These are phyloP conservation scores for Prunus yedoensis DNA, from an alignment of 331 rosid species.

Conservation along the genomic window DNA sequence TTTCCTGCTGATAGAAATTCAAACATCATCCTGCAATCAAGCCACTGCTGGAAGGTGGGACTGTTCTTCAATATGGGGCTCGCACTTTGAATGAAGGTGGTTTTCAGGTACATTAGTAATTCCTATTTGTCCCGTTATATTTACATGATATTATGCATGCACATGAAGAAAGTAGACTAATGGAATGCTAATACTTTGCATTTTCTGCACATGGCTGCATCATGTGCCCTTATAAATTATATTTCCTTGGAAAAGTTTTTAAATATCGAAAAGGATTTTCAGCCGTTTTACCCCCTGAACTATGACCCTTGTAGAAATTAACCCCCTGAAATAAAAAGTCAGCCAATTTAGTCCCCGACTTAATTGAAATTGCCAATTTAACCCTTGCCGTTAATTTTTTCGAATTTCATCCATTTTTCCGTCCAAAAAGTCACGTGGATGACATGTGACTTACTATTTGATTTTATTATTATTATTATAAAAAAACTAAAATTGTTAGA, in stretches of 20 bases:
- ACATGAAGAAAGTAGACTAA: constrained; percentile 10
- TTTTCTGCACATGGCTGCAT: constrained; percentile 18
- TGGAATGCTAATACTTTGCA: constrained; percentile 8
- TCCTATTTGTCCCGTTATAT: constrained; percentile 10
- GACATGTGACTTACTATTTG: no score
- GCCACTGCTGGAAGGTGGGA: constrained; percentile 77
- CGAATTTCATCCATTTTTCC: no score
- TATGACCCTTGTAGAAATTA: no score
- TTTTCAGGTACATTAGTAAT: constrained; percentile 61
- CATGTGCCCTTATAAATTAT: neutral
- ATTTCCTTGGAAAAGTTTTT: neutral
- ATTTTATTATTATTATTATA: no score
- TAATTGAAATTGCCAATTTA: no score
- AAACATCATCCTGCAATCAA: constrained; percentile 89
- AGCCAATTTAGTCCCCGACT: no score
- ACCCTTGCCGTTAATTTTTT: no score
- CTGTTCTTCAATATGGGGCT: constrained; percentile 90
- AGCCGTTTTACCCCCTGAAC: no score
- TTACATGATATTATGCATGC: neutral
- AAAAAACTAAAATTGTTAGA: no score
- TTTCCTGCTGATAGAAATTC: constrained; percentile 54
- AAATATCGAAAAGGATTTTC: neutral
- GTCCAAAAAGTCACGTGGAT: no score
- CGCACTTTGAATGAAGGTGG: constrained; percentile 97
- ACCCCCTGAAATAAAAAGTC: no score